Conservation (phyloP, 495 filamentous ascomycete species). For the Aspergillus cristatus region DNA sequence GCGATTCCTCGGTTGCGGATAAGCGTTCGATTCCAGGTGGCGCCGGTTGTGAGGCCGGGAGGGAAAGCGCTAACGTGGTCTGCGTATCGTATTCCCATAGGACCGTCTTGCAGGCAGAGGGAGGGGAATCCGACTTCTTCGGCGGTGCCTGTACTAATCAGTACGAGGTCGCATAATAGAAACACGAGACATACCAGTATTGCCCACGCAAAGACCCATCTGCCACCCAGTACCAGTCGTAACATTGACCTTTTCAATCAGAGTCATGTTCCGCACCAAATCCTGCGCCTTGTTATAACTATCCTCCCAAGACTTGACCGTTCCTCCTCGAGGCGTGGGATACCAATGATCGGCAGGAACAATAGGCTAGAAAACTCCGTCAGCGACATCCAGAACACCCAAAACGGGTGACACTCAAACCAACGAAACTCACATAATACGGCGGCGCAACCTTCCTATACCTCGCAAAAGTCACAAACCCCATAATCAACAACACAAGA, state of each 20-base stretch:
- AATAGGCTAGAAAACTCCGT: constrained; percentile 4
- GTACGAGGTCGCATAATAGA: background rate
- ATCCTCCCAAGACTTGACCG: constrained; percentile 57
- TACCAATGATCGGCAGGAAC: constrained; percentile 66
- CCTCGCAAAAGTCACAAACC: constrained; percentile 10
- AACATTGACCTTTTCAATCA: constrained; percentile 89
- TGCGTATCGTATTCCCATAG: constrained; percentile 67
- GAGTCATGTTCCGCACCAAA: constrained; percentile 72
- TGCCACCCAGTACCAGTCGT: constrained; percentile 89
- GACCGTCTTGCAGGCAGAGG: constrained; percentile 86
- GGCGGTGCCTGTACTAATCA: constrained; percentile 44
- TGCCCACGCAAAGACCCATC: constrained; percentile 86
- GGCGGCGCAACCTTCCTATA: background rate
- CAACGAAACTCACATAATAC: constrained; percentile 10
- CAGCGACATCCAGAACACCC: too few relatives aligned
- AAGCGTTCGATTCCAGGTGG: constrained; percentile 78
- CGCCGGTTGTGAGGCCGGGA: constrained; percentile 74
- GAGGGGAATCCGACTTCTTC: constrained; percentile 67
- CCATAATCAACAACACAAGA: constrained; percentile 12
- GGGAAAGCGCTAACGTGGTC: constrained; percentile 74
- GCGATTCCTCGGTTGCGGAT: constrained; percentile 63
- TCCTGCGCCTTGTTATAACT: constrained; percentile 73
- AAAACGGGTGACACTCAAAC: too few relatives aligned
- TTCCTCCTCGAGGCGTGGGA: constrained; percentile 76
- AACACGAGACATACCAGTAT: constrained; percentile 44